A percentile compares a stretch with the other conserved stretches of the same genome.
These are phyloP conservation scores for Mediolabrus comicus DNA, from an alignment of 108 stramenopile species.

Conservation along the genomic window DNA sequence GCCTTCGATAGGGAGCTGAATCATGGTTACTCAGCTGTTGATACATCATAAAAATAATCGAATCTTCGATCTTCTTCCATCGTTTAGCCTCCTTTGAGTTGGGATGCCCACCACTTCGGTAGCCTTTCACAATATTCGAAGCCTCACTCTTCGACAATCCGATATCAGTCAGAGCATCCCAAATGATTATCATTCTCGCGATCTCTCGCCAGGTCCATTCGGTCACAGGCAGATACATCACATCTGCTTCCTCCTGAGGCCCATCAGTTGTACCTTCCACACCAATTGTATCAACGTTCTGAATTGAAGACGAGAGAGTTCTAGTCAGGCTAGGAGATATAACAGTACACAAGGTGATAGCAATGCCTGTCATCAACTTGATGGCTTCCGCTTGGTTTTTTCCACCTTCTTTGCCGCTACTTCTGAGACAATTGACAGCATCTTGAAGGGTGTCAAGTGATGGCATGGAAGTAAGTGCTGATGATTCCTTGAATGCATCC, in stretches of 20 bases:
- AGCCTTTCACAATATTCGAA: constrained; percentile 74
- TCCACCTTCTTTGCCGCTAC: neutral
- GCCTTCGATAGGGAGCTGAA: constrained; percentile 25
- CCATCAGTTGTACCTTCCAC: constrained; percentile 37
- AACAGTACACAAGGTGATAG: constrained; percentile 69
- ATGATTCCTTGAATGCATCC: constrained; percentile 51
- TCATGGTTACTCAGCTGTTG: constrained; percentile 48
- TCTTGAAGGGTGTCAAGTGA: constrained; percentile 72
- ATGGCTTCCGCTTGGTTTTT: constrained; percentile 48
- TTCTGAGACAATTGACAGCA: constrained; percentile 52
- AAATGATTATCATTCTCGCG: constrained; percentile 69
- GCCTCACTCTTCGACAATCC: constrained; percentile 69
- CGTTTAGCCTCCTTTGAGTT: constrained; percentile 86
- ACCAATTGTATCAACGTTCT: constrained; percentile 56
- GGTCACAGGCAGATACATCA: constrained; percentile 73
- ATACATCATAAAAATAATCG: constrained; percentile 54
- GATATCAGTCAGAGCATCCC: constrained; percentile 75
- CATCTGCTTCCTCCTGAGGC: constrained; percentile 33
- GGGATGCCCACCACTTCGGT: constrained; percentile 82
- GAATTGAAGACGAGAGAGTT: constrained; percentile 68
- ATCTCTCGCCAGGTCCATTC: constrained; percentile 83
- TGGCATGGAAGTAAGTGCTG: constrained; percentile 47
- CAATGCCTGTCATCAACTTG: constrained; percentile 54
- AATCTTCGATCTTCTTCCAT: constrained; percentile 72
- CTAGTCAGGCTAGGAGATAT: constrained; percentile 63